Evolutionary conservation across 73 alveolate genomes (phyloP), one percentile per base, ranked within the genome.

Genomic region (Halteria grandinella): DNA sequence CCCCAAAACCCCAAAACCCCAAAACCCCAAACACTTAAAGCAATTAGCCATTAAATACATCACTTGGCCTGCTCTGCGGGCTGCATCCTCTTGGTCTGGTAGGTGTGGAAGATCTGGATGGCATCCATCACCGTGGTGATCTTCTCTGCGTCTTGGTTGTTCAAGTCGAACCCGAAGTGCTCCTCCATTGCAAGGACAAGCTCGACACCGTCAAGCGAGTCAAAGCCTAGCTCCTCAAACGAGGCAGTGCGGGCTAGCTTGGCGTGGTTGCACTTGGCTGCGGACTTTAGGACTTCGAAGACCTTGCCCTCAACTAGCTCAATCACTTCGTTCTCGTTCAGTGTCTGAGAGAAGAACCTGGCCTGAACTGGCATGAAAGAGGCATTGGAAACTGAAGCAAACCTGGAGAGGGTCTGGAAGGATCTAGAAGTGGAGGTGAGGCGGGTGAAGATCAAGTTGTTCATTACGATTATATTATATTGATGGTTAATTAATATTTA

Each of bases 221-320:
- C 97, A 75, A 90, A 90, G 20, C 97, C 97, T 31, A 90, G 85
- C 53, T 90, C 97, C 86, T 90, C 94, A 50, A 90, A 90, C 17
- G 94, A 62, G 3, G 94, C 89, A 7, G 92, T 79, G n/a, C 92
- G 71, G 45, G 81, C 12, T 29, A 90, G 83, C 66, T 90, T 90
- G 3, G 75, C 52, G 31, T 44, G 86, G 39, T 90, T 82, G 78
- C 97, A 90, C 51, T 90, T 90, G 12, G 92, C 91, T n/a, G 94
- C 94, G 21, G 90, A 55, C 55, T 86, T 90, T 49, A 90, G 48
- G 18, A 90, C 94, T 55, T 90, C 79, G 63, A 86, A 82, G 4
- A 90, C 86, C 49, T 85, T 90, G 1, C 91, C 85, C 40, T 81
- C 92, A 12, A 90, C 94, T 44, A 71, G 83, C 51, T 90, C 97